Evolutionary conservation across 768 basidiomycete species (phyloP), one percentile per base, ranked within the genome.

Genomic region (Hygrophorus pudorinus): DNA sequence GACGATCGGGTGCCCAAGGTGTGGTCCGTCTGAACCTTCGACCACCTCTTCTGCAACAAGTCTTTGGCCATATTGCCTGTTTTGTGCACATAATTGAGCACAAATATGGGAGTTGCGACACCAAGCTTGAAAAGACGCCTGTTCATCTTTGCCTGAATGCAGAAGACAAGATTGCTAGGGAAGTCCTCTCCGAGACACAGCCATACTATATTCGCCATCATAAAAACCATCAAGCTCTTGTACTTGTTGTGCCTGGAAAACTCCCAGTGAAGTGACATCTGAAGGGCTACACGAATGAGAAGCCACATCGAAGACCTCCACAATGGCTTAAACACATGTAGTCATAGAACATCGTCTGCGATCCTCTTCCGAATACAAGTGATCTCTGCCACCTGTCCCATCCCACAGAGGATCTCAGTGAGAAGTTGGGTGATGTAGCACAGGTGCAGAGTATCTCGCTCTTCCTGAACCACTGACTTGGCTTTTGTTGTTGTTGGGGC

Each of bases 241-340:
- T 78, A 78, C 0, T 55, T 51, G 10, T 44, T 42, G 4, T 51
- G 33, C 5, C 17, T 32, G 3, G 20, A 37, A 5, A 51, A 43
- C 13, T 27, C 17, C 35, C 35, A 52, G 51, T 30, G 47, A 20
- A 65, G 52, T 0, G 65, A 60, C 0, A 62, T 68, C 51, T 74
- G 72, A 18, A 73, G 48, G 1, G 62, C 60, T 3, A 77, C 68
- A 6, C 74, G 68, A 28, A 73, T 53, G 10, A 72, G 52, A 3
- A 75, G 65, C 74, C 75, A 78, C 9, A 73, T 56, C 1, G 71
- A 57, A 5, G 72, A 71, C 17, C 75, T 61, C 20, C 76, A 58
- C 75, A 75, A 78, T 11, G 60, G 76, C 43, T 62, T 56, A 24
- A 49, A 41, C 2, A 66, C 57, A 16, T 58, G 45, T 3, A 59